Evolutionary conservation across 192 early-diverging fungal species (phyloP), one percentile per base, ranked within the genome.

Genomic region (Coemansia sp.): DNA sequence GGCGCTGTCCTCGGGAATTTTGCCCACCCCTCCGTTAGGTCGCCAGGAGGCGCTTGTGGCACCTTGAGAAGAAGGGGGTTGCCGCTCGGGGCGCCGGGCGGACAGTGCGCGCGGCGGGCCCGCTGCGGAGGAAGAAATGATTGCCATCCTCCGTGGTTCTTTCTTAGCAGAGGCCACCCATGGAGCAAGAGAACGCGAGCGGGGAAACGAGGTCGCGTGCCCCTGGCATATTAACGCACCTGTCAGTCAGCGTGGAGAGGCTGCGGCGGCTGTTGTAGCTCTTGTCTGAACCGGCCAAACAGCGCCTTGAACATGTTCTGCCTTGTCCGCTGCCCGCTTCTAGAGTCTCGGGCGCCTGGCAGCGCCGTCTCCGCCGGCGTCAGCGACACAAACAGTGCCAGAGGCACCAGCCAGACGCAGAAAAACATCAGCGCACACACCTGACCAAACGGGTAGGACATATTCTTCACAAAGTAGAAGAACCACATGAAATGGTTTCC

Each of bases 401-500:
- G 88, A 3, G 95, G 95, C 8, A 98, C 80, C 42, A 95, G 58
- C 95, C 95, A 98, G 7, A 98, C 90, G 58, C 86, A 87, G 53
- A 97, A 81, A 15, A 90, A 91, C 78, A 98, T 97, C 78, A 95
- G 94, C 15, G 89, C 80, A 40, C 89, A 88, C 43, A 94, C 87
- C 46, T 91, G 88, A 53, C 79, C 65, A 57, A 95, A 92, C 23
- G 82, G 80, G 59, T 78, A 85, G n/a, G 30, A 21, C 51, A 87
- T 81, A 27, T 81, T 68, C 15, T 64, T 58, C 1, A 90, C 79
- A 65, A 98, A 98, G 60, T 86, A 97, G 51, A 85, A 82, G 72
- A 98, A 98, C 94, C 94, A 98, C 50, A 89, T 42, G 58, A 94
- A 93, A 65, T 98, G 95, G 72, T 95, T 88, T n/a, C 70, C 60